Percentiles rank a stretch among this genome's conserved stretches.
These are phyloP conservation scores for Xylaria sp. DNA, from an alignment of 2,329 filamentous ascomycete genomes.

Conservation along the genomic window DNA sequence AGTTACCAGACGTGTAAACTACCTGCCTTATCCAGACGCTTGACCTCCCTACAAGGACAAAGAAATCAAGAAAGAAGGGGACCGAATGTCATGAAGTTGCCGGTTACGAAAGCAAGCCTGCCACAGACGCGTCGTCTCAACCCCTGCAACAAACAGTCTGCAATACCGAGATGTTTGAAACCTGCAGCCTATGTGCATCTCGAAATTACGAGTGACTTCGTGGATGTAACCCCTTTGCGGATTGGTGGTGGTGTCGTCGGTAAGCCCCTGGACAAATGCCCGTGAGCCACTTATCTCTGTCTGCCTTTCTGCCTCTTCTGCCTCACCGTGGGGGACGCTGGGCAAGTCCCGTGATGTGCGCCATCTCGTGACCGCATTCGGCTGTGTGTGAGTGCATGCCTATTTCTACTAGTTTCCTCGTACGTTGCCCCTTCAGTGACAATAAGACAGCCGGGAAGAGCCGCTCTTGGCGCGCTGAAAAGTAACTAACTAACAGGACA, in stretches of 20 bases:
- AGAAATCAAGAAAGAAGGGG: neutral
- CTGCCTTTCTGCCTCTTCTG: constrained; percentile 20
- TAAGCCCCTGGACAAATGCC: constrained; percentile 29
- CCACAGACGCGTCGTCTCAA: constrained; percentile 8
- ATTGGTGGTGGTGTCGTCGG: constrained; percentile 35
- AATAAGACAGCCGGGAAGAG: constrained; percentile 41
- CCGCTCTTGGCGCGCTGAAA: constrained; percentile 41
- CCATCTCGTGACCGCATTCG: constrained; percentile 46
- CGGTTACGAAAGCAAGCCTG: constrained; percentile 11
- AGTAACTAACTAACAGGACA: constrained; percentile 7
- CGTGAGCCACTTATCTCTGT: constrained; percentile 13
- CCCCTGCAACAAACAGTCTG: constrained; percentile 22
- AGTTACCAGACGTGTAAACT: neutral
- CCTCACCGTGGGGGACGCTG: constrained; percentile 35
- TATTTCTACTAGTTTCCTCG: constrained; percentile 18
- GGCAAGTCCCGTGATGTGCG: constrained; percentile 40
- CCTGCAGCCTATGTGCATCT: constrained; percentile 33
- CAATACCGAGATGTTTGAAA: constrained; percentile 36
- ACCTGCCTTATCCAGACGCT: neutral
- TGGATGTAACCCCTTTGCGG: constrained; percentile 34
- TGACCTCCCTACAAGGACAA: neutral
- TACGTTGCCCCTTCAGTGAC: constrained; percentile 13
- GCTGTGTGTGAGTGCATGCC: constrained; percentile 49
- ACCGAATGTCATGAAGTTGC: neutral
- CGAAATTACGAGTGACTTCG: constrained; percentile 36